A percentile compares a stretch with the other conserved stretches of the same genome.
phyloP scores from a whole-genome alignment of 257 asterid species.

The Solanum ossicruentum region DNA sequence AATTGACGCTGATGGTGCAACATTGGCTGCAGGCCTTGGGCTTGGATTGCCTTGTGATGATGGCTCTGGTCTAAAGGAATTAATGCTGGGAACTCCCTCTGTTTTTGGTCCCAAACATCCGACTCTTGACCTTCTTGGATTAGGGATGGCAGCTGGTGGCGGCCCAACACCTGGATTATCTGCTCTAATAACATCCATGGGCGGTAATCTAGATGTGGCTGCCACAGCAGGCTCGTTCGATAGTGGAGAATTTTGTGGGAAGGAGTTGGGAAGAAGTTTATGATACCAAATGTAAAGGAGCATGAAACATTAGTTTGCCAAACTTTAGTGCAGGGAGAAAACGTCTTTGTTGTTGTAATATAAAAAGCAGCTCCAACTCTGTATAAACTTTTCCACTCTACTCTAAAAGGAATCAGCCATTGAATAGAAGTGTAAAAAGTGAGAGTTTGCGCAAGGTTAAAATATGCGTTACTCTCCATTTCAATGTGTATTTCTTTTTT shows the following conservation, averaged over 20 bases:
- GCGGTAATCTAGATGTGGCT: slow-evolving; percentile 39
- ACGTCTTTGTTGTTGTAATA: background rate
- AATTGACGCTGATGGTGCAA: slow-evolving; percentile 27
- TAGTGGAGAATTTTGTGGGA: slow-evolving; percentile 28
- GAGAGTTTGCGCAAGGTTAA: background rate
- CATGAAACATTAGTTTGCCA: background rate
- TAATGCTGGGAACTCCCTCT: slow-evolving; percentile 73
- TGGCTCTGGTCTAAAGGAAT: slow-evolving; percentile 59
- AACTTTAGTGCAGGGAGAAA: background rate
- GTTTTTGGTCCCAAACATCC: slow-evolving; percentile 66
- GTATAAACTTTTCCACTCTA: background rate
- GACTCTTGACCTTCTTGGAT: slow-evolving; percentile 77
- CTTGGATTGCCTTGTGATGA: slow-evolving; percentile 52
- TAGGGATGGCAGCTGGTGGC: slow-evolving; percentile 74
- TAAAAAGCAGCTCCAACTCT: background rate
- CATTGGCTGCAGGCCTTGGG: slow-evolving; percentile 41
- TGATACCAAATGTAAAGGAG: background rate
- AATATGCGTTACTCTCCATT: background rate
- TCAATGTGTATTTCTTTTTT: too few relatives aligned
- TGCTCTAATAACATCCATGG: slow-evolving; percentile 54
- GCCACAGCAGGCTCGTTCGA: slow-evolving; percentile 23
- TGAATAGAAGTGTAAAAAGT: background rate
- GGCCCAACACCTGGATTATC: slow-evolving; percentile 47
- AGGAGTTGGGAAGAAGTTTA: slow-evolving; percentile 34
- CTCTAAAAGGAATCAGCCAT: background rate